phyloP scores from a whole-genome alignment of 2,329 filamentous ascomycete species.

The Exophiala aquamarina region DNA sequence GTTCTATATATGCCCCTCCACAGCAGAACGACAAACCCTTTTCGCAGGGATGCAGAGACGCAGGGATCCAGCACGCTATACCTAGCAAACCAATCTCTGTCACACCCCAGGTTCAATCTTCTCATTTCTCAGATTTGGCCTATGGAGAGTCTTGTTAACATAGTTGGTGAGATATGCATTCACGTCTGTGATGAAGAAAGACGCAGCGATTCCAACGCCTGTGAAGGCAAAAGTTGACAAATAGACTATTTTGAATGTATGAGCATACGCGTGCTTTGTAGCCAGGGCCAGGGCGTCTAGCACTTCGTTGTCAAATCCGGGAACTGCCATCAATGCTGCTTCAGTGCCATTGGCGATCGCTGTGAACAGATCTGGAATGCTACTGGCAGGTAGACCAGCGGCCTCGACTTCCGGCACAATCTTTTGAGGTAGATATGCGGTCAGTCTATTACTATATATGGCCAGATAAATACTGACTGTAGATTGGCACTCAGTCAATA shows the following conservation, averaged over 20 bases:
- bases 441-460: slow-evolving; percentile 24
- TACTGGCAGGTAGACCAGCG: slow-evolving; percentile 40
- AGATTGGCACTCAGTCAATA: slow-evolving; percentile 3
- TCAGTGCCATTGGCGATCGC: slow-evolving; percentile 36
- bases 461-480: slow-evolving; percentile 28
- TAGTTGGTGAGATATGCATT: slow-evolving; percentile 11
- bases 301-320: slow-evolving; percentile 36
- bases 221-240: slow-evolving; percentile 23
- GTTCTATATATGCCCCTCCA: too few relatives aligned
- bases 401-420: slow-evolving; percentile 33
- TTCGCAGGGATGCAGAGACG: too few relatives aligned
- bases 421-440: slow-evolving; percentile 11
- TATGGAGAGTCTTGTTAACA: slow-evolving; percentile 17
- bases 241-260: slow-evolving; percentile 47
- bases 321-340: slow-evolving; percentile 30
- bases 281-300: slow-evolving; percentile 35
- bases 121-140: slow-evolving; percentile 4
- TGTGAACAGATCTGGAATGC: slow-evolving; percentile 35
- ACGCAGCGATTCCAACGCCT: slow-evolving; percentile 14
- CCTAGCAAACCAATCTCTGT: too few relatives aligned
- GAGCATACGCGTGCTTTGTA: slow-evolving; percentile 41
- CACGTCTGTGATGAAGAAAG: slow-evolving; percentile 13
- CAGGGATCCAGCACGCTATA: too few relatives aligned
- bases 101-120: too few relatives aligned
- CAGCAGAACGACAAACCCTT: too few relatives aligned